phyloP scores from a whole-genome alignment of 805 yeast species.

The Starmera dryadoides region DNA sequence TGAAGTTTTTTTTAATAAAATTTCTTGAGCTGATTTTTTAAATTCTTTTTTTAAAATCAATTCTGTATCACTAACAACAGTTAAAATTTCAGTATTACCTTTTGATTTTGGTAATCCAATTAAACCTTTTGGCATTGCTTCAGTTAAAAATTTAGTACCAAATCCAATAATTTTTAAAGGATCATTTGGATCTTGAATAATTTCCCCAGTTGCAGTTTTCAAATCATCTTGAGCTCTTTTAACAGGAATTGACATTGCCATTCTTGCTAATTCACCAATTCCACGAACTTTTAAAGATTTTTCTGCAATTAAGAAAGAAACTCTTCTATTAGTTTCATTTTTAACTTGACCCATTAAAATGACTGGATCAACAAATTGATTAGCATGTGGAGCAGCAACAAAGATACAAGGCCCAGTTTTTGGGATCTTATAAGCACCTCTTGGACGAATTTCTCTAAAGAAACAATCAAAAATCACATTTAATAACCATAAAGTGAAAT shows the following conservation, averaged over 20 bases:
- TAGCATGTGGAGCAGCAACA: conserved; percentile 98
- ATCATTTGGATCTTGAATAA: conserved; percentile 47
- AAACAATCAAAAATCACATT: conserved; percentile 51
- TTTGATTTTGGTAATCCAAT: conserved; percentile 70
- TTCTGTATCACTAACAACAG: conserved; percentile 67
- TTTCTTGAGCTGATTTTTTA: conserved; percentile 36
- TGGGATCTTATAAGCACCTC: conserved; percentile 77
- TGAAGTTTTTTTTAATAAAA: conserved; percentile 43
- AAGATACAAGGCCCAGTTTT: conserved; percentile 78
- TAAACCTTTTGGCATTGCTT: conserved; percentile 56
- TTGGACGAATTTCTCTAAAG: conserved; percentile 80
- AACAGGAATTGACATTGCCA: conserved; percentile 84
- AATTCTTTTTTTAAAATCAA: conserved; percentile 65
- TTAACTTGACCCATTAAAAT: conserved; percentile 78
- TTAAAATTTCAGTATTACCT: conserved; percentile 68
- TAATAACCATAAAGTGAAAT: conserved; percentile 44
- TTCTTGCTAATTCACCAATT: conserved; percentile 70
- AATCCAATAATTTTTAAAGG: conserved; percentile 52
- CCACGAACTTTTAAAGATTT: conserved; percentile 57
- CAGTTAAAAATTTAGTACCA: conserved; percentile 56
- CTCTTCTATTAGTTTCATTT: conserved; percentile 55
- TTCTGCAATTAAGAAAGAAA: conserved; percentile 82
- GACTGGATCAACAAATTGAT: conserved; percentile 77
- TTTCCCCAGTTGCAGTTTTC: conserved; percentile 56
- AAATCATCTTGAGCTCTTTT: conserved; percentile 87